Evolutionary conservation across 2,329 filamentous ascomycete genomes (phyloP).

Genomic region (Aspergillus latus): DNA sequence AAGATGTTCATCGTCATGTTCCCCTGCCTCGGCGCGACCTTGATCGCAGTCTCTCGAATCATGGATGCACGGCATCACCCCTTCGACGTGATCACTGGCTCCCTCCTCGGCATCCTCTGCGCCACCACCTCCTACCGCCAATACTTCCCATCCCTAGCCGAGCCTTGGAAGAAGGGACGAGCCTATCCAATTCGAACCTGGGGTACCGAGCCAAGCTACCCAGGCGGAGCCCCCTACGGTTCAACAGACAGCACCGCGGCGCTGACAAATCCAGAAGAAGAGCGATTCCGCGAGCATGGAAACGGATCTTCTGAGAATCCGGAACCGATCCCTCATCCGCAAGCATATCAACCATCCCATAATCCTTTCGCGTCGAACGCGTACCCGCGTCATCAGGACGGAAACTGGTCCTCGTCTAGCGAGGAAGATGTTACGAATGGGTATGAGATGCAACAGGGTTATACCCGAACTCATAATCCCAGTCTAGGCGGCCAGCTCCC

Average conservation of each 20-base stretch:
- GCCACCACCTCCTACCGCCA: conserved; percentile 57
- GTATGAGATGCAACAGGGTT: conserved; percentile 40
- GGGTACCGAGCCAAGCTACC: conserved; percentile 52
- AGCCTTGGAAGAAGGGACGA: conserved; percentile 59
- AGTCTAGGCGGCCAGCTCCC: conserved; percentile 20
- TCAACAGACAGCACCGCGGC: conserved; percentile 25
- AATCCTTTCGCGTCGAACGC: conserved; percentile 29
- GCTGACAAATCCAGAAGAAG: conserved; percentile 35
- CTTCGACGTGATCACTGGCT: conserved; percentile 60
- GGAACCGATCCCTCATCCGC: conserved; percentile 10
- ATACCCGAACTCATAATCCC: conserved; percentile 27
- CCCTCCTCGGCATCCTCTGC: conserved; percentile 52
- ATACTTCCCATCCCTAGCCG: conserved; percentile 58
- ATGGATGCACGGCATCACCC: conserved; percentile 64
- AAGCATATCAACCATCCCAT: conserved; percentile 21
- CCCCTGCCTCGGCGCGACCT: conserved; percentile 54
- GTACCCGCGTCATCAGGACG: conserved; percentile 33
- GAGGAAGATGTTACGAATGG: conserved; percentile 38
- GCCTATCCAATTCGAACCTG: conserved; percentile 60
- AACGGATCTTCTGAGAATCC: conserved; percentile 7
- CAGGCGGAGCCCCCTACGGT: conserved; percentile 23
- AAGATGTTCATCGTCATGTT: conserved; percentile 56
- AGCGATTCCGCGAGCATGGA: conserved; percentile 21
- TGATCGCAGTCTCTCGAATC: conserved; percentile 58
- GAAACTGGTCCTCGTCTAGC: conserved; percentile 39